These are phyloP conservation scores for Lizonia empirigonia DNA, from an alignment of 2,329 filamentous ascomycete species.

Conservation along the genomic window DNA sequence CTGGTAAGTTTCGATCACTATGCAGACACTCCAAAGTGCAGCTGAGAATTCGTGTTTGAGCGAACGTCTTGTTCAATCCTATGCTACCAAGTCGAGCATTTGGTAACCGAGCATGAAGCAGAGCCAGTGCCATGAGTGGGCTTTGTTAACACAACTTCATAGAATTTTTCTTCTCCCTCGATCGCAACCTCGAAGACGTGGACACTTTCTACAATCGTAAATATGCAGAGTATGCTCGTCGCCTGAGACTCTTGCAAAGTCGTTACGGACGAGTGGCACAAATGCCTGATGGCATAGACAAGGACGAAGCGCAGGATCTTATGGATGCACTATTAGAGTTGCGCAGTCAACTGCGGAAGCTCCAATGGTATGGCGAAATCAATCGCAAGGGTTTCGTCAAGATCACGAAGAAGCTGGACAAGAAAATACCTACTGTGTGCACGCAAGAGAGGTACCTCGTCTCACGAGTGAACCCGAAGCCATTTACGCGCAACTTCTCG, in stretches of 20 bases:
- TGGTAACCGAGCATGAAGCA: neutral
- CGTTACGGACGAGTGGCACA: conserved; percentile 80
- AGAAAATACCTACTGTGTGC: conserved; percentile 78
- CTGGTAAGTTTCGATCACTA: conserved; percentile 67
- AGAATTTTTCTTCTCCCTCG: conserved; percentile 97
- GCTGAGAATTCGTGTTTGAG: neutral
- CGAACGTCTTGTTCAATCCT: neutral
- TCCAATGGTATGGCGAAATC: conserved; percentile 98
- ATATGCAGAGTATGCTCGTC: conserved; percentile 80
- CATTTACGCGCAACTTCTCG: conserved; percentile 78
- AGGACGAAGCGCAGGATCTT: conserved; percentile 88
- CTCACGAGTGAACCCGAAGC: conserved; percentile 85
- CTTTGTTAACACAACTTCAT: conserved; percentile 25
- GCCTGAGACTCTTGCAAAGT: conserved; percentile 84
- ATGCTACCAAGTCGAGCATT: neutral
- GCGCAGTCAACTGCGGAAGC: conserved; percentile 82
- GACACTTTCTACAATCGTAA: conserved; percentile 98
- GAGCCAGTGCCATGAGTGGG: neutral
- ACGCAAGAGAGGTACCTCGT: conserved; percentile 86
- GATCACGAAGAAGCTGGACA: conserved; percentile 98
- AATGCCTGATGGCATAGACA: conserved; percentile 73
- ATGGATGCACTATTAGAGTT: conserved; percentile 89
- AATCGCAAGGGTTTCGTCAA: conserved; percentile 95
- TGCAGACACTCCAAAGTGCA: neutral
- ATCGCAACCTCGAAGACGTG: conserved; percentile 96